Percentiles rank a stretch among this genome's conserved stretches.
phyloP scores from a whole-genome alignment of 306 rosid genomes.

The Chamaecrista fasciculata region DNA sequence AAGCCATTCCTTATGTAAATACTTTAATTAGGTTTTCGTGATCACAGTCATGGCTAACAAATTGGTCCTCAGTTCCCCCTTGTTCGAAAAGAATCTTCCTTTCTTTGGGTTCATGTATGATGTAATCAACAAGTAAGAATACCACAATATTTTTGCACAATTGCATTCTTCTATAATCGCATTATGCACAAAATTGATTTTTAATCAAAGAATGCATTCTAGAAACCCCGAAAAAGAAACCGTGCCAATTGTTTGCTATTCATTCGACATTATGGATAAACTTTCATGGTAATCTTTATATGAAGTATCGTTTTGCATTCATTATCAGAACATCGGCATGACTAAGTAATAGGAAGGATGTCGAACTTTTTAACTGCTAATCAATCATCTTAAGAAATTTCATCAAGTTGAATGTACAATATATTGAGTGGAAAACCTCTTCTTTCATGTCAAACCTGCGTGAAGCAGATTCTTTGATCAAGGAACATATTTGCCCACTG shows the following conservation, averaged over 20 bases:
- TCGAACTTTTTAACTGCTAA: constrained; percentile 18
- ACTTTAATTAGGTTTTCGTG: neutral
- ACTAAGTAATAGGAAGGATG: constrained; percentile 14
- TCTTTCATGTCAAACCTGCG: constrained; percentile 90
- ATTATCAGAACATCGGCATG: constrained; percentile 18
- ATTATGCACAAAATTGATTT: neutral
- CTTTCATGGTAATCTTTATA: neutral
- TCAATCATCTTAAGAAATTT: constrained; percentile 13
- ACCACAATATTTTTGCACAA: neutral
- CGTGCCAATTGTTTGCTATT: constrained; percentile 7
- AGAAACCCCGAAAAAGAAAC: constrained; percentile 1
- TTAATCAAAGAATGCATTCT: constrained; percentile 6
- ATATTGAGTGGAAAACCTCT: constrained; percentile 62
- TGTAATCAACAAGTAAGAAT: constrained; percentile 1
- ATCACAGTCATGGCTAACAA: neutral
- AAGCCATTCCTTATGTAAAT: neutral
- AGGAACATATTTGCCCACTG: constrained; percentile 58
- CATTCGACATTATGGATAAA: neutral
- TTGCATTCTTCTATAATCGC: neutral
- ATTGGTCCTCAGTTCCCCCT: constrained; percentile 8
- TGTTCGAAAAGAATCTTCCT: constrained; percentile 15
- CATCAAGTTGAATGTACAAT: constrained; percentile 25
- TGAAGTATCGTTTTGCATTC: neutral
- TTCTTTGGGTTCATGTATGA: constrained; percentile 12
- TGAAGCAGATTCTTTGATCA: constrained; percentile 81